Conservation (phyloP, 1,284 basidiomycete genomes). For the Wallemia mellicola region DNA sequence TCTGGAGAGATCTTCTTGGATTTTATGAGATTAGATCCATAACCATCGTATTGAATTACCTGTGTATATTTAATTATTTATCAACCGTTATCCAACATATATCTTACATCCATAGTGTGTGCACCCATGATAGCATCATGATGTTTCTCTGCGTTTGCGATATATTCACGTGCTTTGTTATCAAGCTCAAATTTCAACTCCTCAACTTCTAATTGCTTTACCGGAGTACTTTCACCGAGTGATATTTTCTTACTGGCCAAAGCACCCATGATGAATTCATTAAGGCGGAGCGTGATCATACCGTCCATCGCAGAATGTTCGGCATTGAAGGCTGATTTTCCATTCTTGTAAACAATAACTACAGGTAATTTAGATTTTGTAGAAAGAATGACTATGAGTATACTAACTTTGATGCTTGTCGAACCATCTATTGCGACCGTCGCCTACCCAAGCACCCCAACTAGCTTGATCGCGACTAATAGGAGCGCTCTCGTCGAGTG, state of each 20-base stretch:
- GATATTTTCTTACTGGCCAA: slow-evolving; percentile 51
- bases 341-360: slow-evolving; percentile 80
- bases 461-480: slow-evolving; percentile 53
- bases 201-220: slow-evolving; percentile 17
- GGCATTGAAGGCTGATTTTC: slow-evolving; percentile 58
- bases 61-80: slow-evolving; percentile 9
- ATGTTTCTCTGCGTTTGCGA: slow-evolving; percentile 26
- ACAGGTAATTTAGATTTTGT: not conserved
- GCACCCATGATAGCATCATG: slow-evolving; percentile 46
- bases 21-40: slow-evolving; percentile 75
- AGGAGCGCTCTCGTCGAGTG: slow-evolving; percentile 51
- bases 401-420: slow-evolving; percentile 78
- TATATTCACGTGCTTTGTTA: slow-evolving; percentile 20
- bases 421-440: slow-evolving; percentile 76
- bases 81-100: slow-evolving; percentile 1
- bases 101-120: slow-evolving; percentile 47
- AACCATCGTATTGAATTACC: slow-evolving; percentile 65
- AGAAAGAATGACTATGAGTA: not conserved
- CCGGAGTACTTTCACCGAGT: slow-evolving; percentile 17
- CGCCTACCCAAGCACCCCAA: slow-evolving; percentile 67
- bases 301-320: slow-evolving; percentile 83
- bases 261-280: slow-evolving; percentile 67
- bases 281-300: slow-evolving; percentile 75
- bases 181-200: slow-evolving; percentile 48
- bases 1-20: slow-evolving; percentile 68